A percentile compares a stretch with the other conserved stretches of the same genome.
Evolutionary conservation across 805 yeast species (phyloP).

Genomic region (Candida chauliodis): DNA sequence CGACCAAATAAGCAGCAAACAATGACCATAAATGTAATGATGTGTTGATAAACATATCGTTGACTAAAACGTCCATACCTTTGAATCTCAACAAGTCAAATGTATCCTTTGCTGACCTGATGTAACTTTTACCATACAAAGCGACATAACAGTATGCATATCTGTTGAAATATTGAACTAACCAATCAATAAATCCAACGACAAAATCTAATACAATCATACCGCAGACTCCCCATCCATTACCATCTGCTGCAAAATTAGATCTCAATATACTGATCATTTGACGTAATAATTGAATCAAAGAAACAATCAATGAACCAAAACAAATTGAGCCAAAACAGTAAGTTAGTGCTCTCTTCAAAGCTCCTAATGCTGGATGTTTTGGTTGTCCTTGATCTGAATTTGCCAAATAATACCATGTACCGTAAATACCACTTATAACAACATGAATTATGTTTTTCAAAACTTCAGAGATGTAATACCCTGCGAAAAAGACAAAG

Average conservation of each 20-base stretch:
- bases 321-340: constrained; percentile 89
- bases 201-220: constrained; percentile 55
- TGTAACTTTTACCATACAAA: constrained; percentile 75
- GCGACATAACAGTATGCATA: constrained; percentile 88
- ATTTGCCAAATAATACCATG: constrained; percentile 82
- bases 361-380: constrained; percentile 77
- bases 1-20: constrained; percentile 61
- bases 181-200: constrained; percentile 69
- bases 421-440: constrained; percentile 80
- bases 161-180: constrained; percentile 81
- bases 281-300: constrained; percentile 65
- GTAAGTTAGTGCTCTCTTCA: constrained; percentile 74
- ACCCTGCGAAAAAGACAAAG: constrained; percentile 78
- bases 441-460: constrained; percentile 78
- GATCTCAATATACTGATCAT: constrained; percentile 50
- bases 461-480: constrained; percentile 76
- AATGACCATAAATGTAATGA: constrained; percentile 75
- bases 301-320: constrained; percentile 70
- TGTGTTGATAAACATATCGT: constrained; percentile 77
- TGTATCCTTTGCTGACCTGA: constrained; percentile 76
- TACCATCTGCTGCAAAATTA: constrained; percentile 49
- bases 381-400: constrained; percentile 77
- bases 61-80: constrained; percentile 81
- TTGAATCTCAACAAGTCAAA: constrained; percentile 72
- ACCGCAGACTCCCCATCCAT: constrained; percentile 50